phyloP scores from a whole-genome alignment of 257 asterid species.

The Datura wrightii region DNA sequence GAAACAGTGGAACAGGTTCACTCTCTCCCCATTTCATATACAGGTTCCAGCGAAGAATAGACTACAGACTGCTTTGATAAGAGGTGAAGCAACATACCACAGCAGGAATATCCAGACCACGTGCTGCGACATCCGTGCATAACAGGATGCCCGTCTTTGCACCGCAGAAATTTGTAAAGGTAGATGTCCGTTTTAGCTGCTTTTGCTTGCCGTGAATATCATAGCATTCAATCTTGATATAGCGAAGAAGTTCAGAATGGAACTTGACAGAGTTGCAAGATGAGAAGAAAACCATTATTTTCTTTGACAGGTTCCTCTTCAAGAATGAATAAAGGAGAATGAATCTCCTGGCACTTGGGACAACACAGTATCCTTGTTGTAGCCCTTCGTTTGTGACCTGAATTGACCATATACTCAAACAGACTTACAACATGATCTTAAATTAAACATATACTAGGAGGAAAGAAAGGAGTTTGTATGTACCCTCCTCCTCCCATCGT shows the following conservation, averaged over 20 bases:
- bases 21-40: not conserved
- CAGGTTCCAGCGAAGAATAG: not conserved
- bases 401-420: conserved; percentile 31
- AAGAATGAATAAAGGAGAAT: conserved; percentile 90
- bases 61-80: not conserved
- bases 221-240: conserved; percentile 72
- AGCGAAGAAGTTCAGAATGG: conserved; percentile 81
- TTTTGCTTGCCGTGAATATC: conserved; percentile 94
- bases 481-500: conserved; percentile 88
- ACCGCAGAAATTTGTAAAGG: conserved; percentile 83
- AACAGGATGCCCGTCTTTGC: conserved; percentile 85
- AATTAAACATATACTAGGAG: conserved; percentile 10
- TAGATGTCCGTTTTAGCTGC: conserved; percentile 87
- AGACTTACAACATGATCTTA: not conserved
- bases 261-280: conserved; percentile 89
- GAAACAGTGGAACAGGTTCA: not conserved
- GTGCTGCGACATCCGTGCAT: conserved; percentile 98
- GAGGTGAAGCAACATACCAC: conserved; percentile 68
- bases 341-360: conserved; percentile 83
- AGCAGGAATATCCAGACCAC: conserved; percentile 97
- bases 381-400: conserved; percentile 95
- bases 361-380: conserved; percentile 91
- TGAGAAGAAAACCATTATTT: conserved; percentile 99
- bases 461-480: not conserved
- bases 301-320: conserved; percentile 83